Base-by-base conservation (phyloP, 495 filamentous ascomycete species). In the Margaritispora aquatica region DNA sequence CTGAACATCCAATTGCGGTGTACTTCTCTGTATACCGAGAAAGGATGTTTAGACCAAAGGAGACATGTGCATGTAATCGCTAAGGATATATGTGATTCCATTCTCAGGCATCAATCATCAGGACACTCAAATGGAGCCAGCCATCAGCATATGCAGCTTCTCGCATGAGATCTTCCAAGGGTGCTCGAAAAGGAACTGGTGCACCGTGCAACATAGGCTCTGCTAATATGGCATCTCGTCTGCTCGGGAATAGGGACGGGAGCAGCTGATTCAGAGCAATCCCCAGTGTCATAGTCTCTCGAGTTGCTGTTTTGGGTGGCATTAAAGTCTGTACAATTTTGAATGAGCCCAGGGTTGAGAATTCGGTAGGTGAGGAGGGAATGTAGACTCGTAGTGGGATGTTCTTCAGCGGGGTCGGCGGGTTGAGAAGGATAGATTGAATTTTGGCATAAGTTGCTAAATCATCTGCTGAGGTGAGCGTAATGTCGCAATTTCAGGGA, bases 301-400 rank as follows among this genome's bases (percentile, higher is more conserved):
- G 73, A 71, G 68, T 69, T 22, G 48, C 36, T 10, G 64, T 64
- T 2, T 29, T 22, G 0, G 84, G 84, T 23, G 82, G 76, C 24
- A 88, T 69, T 2, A 84, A 80, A 0, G 82, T 81, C 66, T 90
- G 87, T n/a, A 91, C 76, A 21, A 90, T 87, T 52, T 85, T 84
- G 52, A 87, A 78, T 4, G 80, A 80, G 26, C 74, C 75, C 50
- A 72, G 64, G 48, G 69, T 66, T 10, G 68, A 61, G 62, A 63
- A 64, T 54, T 70, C 61, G 46, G 74, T 63, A 26, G 76, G 77
- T 19, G 85, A 80, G 2, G 89, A 84, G 1, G 94, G 95, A 26
- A 97, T 82, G 71, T 97, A 98, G 49, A 97, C 72, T 41, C 91
- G 85, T 24, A 97, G 69, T 2, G 94, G 94, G 10, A 97, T 79